Conservation (phyloP, 176 grass and related monocot species). For the Tuctoria greenei region DNA sequence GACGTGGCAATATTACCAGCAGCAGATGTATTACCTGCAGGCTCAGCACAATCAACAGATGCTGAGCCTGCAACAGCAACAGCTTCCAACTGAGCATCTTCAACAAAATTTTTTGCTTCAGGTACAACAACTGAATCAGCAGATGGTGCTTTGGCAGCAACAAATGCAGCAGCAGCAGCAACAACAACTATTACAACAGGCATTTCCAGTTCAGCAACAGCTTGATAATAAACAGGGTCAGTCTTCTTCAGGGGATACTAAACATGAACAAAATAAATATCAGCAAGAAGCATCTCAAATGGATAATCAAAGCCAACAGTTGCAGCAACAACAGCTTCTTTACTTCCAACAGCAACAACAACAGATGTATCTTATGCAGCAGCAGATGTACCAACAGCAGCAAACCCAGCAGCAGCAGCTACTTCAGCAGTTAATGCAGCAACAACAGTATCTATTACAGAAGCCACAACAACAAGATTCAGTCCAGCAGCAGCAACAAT, state of each 20-base stretch:
- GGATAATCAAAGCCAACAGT: slow-evolving; percentile 42
- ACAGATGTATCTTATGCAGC: slow-evolving; percentile 62
- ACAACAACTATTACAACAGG: slow-evolving; percentile 40
- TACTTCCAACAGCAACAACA: slow-evolving; percentile 51
- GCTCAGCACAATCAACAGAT: slow-evolving; percentile 73
- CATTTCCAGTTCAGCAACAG: slow-evolving; percentile 51
- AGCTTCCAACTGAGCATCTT: slow-evolving; percentile 58
- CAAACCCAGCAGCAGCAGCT: slow-evolving; percentile 48
- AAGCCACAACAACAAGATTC: slow-evolving; percentile 28
- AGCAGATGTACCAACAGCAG: slow-evolving; percentile 50
- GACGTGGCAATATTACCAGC: slow-evolving; percentile 91
- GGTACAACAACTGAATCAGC: slow-evolving; percentile 61
- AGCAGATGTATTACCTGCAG: slow-evolving; percentile 75
- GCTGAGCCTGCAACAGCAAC: slow-evolving; percentile 70
- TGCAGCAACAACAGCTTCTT: slow-evolving; percentile 74
- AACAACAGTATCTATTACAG: slow-evolving; percentile 40
- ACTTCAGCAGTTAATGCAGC: slow-evolving; percentile 50
- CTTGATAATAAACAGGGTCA: slow-evolving; percentile 32
- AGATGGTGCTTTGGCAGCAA: slow-evolving; percentile 64
- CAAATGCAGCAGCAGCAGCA: slow-evolving; percentile 61
- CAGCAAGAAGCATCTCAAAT: slow-evolving; percentile 46
- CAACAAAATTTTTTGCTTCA: slow-evolving; percentile 54
- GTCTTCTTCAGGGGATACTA: slow-evolving; percentile 36
- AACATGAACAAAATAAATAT: slow-evolving; percentile 40
- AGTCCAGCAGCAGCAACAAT: slow-evolving; percentile 50